Base-by-base conservation (phyloP, 2,329 filamentous ascomycete species). In the Clarireedia monteithiana region DNA sequence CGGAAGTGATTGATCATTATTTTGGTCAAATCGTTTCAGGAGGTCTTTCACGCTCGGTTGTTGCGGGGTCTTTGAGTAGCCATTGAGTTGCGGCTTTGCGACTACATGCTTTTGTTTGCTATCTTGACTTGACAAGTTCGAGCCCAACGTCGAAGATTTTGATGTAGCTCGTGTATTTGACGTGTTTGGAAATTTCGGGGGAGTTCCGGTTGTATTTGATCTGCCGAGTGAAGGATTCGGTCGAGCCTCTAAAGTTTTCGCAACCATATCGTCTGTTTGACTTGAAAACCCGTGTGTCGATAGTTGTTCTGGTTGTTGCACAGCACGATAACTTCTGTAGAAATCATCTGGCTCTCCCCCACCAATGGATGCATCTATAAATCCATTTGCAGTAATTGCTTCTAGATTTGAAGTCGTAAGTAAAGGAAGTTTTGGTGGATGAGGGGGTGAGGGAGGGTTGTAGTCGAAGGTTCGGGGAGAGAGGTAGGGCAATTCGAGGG, bases 1-100 rank as follows among this genome's bases (percentile, higher is more conserved):
- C 70, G 72, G 49, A 73, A 64, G 58, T 74, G 74, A 38, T 66
- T 74, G 36, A 27, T 64, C 62, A 53, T 64, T 74, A 62, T 77
- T 83, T 66, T 85, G 82, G 70, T 92, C 88, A 72, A 92, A 94
- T 54, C 81, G 84, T 70, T 85, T 89, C 65, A 88, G 84, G 60
- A 94, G 76, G 67, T 94, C 88, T 72, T 86, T 89, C 63, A 94
- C 87, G 58, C 86, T 91, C n/a, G 83, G 77, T 51, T 66, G 62
- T 20, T 59, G 58, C 34, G 40, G 12, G 30, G 60, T 44, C 24
- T 60, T 63, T 1, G 59, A 40, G 23, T 58, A 57, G 30, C 62
- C 64, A 53, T 67, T 68, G 27, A 63, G 51, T 9, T 58, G 60
- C 5, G 64, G 57, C 38, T 64, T 70, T 14, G 62, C 53, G 48